Evolutionary conservation across 108 stramenopile species (phyloP).

Genomic region (Pseudonitzschia delicatissima): DNA sequence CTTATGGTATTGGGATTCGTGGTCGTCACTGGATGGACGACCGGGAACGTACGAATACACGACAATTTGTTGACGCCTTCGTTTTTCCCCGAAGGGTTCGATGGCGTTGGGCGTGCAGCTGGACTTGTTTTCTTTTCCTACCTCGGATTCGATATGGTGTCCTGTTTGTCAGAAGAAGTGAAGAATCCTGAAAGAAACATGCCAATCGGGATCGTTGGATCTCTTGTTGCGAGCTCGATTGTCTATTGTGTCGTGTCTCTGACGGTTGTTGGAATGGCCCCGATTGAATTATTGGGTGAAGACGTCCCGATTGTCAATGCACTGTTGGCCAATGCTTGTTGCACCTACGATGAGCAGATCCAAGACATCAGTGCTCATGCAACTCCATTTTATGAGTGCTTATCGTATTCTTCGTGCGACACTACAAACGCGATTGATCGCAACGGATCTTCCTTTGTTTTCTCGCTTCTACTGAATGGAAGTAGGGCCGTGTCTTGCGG

Average conservation of each 20-base stretch:
- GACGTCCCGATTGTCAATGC: conserved; percentile 51
- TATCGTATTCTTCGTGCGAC: conserved; percentile 28
- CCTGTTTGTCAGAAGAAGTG: conserved; percentile 60
- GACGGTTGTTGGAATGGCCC: conserved; percentile 53
- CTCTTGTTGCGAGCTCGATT: conserved; percentile 34
- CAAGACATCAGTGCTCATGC: background rate
- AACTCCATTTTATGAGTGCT: conserved; percentile 22
- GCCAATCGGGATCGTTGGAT: conserved; percentile 62
- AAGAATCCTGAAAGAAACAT: conserved; percentile 53
- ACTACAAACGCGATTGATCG: conserved; percentile 24
- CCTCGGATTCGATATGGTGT: conserved; percentile 53
- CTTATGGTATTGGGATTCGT: conserved; percentile 41
- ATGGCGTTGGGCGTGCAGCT: conserved; percentile 42
- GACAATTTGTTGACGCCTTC: conserved; percentile 33
- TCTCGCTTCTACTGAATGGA: conserved; percentile 30
- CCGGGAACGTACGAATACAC: conserved; percentile 25
- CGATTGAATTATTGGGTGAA: conserved; percentile 36
- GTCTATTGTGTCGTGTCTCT: conserved; percentile 43
- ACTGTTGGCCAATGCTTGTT: conserved; percentile 52
- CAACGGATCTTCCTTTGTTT: conserved; percentile 2
- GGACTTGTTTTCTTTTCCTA: conserved; percentile 46
- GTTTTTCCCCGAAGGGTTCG: conserved; percentile 44
- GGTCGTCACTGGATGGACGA: conserved; percentile 32
- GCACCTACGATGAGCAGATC: conserved; percentile 31
- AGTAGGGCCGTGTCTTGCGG: conserved; percentile 44